Evolutionary conservation across 2,329 filamentous ascomycete species (phyloP), one percentile per base, ranked within the genome.

Genomic region (Aspergillus puulaauensis): DNA sequence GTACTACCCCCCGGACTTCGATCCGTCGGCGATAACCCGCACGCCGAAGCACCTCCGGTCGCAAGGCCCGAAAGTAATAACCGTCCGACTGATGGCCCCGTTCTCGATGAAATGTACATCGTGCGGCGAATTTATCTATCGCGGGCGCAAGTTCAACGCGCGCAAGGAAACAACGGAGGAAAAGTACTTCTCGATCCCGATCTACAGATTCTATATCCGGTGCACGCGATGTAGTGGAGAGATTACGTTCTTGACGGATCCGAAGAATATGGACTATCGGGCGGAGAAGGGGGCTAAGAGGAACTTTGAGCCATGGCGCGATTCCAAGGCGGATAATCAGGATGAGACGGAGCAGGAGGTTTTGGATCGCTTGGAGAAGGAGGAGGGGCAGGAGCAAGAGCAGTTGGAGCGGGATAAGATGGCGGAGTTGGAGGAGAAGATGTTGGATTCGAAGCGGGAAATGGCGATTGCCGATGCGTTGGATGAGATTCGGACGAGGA

Each of bases 401-500:
- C 78, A 87, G 63, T 84, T 88, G 58, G 91, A 96, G 74, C 83
- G 87, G 63, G 93, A 97, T 73, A 91, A 91, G 21, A 99, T 99
- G 96, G 90, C 90, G 57, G 93, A 97, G 71, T 78, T 99, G 47
- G 95, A 99, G 77, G 88, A 90, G 62, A 98, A 98, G 79, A 96
- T 93, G 55, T 79, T 90, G 21, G 95, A 99, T 73, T 93, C 93
- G 1, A 93, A 95, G 79, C 83, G 89, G 41, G 95, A 99, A 76
- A 99, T 99, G 93, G 91, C 90, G 17, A 91, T 97, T 45, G 95
- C 95, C 2, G 95, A 99, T 79, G 93, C 93, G 7, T 78, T 99
- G 55, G 95, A 99, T 74, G 93, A 97, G 77, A 97, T 99, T 57
- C 83, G 93, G 56, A 93, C 90, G 52, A 81, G 93, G 63, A 99